Conservation (phyloP, 768 basidiomycete genomes). For the Naganishia friedmannii region DNA sequence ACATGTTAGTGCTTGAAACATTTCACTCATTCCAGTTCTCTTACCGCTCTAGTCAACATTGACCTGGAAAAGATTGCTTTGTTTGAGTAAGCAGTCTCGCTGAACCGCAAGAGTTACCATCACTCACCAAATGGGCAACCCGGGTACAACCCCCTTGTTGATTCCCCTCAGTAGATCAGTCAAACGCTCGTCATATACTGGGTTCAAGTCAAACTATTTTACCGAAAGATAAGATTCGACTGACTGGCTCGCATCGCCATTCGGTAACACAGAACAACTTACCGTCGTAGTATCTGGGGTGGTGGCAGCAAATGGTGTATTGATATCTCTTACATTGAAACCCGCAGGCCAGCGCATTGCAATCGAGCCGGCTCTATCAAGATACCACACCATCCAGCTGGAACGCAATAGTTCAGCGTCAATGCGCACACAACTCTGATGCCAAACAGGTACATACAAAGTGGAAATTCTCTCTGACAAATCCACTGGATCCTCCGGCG, state of each 20-base stretch:
- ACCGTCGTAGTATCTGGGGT: constrained; percentile 8
- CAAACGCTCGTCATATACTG: constrained; percentile 19
- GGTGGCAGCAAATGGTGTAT: constrained; percentile 35
- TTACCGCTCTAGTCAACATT: constrained; percentile 13
- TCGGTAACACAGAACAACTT: background rate
- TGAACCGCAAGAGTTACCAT: background rate
- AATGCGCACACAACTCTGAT: too few relatives aligned
- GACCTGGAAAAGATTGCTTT: background rate
- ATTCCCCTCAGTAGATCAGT: constrained; percentile 23
- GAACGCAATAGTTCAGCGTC: too few relatives aligned
- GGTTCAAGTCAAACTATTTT: background rate
- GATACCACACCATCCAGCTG: constrained; percentile 37
- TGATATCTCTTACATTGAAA: constrained; percentile 31
- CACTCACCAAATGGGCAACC: constrained; percentile 18
- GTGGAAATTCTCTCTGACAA: constrained; percentile 34
- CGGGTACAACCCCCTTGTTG: constrained; percentile 7
- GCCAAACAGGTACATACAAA: constrained; percentile 37
- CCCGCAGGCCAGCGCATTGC: constrained; percentile 34
- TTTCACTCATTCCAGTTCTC: background rate
- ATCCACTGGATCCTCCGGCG: constrained; percentile 34
- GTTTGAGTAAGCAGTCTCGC: background rate
- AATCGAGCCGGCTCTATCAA: constrained; percentile 34
- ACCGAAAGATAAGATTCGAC: background rate
- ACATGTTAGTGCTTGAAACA: too few relatives aligned
- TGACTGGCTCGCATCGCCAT: background rate